These are phyloP conservation scores for Sambucus nigra DNA, from an alignment of 129 eudicot species.

Conservation along the genomic window DNA sequence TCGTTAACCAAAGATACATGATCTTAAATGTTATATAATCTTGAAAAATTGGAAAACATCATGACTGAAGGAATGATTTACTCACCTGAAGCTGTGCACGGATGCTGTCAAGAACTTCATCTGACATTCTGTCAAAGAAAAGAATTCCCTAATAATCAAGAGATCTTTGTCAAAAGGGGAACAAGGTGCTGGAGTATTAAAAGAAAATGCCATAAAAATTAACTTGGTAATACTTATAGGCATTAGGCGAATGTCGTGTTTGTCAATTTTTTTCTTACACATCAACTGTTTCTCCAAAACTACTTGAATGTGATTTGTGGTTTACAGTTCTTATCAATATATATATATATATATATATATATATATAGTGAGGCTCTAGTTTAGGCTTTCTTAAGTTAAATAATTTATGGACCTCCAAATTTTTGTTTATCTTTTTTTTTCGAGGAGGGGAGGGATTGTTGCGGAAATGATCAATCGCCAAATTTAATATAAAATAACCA, in stretches of 20 bases:
- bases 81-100: constrained; percentile 64
- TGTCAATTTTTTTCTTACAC: background rate
- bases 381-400: too few relatives aligned
- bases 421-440: too few relatives aligned
- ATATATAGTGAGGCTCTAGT: too few relatives aligned
- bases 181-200: background rate
- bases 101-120: constrained; percentile 64
- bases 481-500: too few relatives aligned
- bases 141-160: constrained; percentile 58
- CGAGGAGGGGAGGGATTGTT: too few relatives aligned
- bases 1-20: background rate
- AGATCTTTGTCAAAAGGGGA: background rate
- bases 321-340: background rate
- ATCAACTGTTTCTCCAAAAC: too few relatives aligned
- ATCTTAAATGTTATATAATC: background rate
- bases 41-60: background rate
- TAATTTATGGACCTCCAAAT: too few relatives aligned
- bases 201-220: too few relatives aligned
- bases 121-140: constrained; percentile 87
- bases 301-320: too few relatives aligned
- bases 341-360: too few relatives aligned
- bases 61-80: background rate
- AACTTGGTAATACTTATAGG: background rate
- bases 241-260: background rate
- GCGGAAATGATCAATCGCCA: too few relatives aligned